Evolutionary conservation across 257 asterid genomes (phyloP).

Genomic region (Lavandula angustifolia): DNA sequence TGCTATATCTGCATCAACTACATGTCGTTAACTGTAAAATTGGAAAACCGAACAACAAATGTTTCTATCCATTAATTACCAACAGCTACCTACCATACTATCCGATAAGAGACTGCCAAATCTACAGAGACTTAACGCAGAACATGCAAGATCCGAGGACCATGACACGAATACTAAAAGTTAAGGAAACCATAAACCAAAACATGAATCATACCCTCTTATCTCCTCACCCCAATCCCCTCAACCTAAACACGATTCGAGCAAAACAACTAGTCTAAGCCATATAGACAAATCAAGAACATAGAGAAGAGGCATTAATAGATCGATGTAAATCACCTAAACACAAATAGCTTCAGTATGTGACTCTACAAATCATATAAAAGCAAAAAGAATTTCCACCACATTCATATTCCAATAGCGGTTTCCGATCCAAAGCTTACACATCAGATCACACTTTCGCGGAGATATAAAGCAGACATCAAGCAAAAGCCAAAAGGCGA

Average conservation of each 20-base stretch:
- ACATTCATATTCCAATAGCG: not conserved
- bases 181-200: not conserved
- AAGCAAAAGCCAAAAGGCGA: constrained; percentile 19
- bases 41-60: not conserved
- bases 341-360: not conserved
- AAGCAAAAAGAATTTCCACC: not conserved
- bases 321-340: constrained; percentile 10
- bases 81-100: not conserved
- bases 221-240: not conserved
- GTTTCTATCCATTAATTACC: not conserved
- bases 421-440: constrained; percentile 30
- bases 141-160: not conserved
- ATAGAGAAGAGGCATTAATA: not conserved
- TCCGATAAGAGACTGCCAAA: constrained; percentile 4
- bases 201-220: not conserved
- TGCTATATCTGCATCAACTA: not conserved
- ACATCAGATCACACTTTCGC: constrained; percentile 32
- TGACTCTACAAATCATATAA: not conserved
- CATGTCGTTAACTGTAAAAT: not conserved
- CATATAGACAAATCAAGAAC: not conserved
- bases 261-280: not conserved
- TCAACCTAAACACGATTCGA: not conserved
- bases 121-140: not conserved
- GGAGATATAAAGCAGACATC: constrained; percentile 29
- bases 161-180: constrained; percentile 4